phyloP scores from a whole-genome alignment of 1,139 yeast species.

The Protomyces pachydermus region DNA sequence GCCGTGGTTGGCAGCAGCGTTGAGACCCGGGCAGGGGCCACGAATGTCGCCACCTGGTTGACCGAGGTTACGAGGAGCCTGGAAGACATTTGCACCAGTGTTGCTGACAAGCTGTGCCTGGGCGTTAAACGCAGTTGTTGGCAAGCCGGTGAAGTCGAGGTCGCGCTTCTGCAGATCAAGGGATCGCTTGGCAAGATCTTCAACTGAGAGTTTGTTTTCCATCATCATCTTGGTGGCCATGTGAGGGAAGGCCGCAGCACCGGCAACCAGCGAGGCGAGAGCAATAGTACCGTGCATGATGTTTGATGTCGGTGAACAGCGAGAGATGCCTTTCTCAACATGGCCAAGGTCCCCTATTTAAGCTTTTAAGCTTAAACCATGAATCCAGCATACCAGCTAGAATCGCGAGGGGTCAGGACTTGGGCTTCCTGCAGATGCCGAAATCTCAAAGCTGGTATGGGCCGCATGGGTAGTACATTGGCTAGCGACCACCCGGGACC shows the following conservation, averaged over 20 bases:
- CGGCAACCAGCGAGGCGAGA: conserved; percentile 10
- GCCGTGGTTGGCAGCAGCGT: conserved; percentile 21
- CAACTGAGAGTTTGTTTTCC: neutral
- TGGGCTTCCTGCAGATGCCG: no score
- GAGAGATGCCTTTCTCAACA: neutral
- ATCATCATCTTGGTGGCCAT: conserved; percentile 15
- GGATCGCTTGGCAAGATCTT: neutral
- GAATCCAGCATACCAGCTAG: no score
- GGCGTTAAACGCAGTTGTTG: conserved; percentile 15
- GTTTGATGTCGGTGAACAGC: neutral
- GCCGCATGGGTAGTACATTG: no score
- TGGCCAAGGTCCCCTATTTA: neutral
- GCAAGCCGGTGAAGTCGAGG: conserved; percentile 12
- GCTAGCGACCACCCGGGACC: no score
- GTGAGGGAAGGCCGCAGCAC: conserved; percentile 20
- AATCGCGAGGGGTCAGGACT: no score
- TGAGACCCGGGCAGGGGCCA: conserved; percentile 23
- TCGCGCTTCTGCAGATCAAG: conserved; percentile 10
- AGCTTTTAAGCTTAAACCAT: neutral
- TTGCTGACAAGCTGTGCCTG: conserved; percentile 8
- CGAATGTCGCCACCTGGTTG: conserved; percentile 19
- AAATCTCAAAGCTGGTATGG: no score
- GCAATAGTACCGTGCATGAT: neutral
- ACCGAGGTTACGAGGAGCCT: conserved; percentile 6
- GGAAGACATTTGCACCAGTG: conserved; percentile 9